A percentile compares a stretch with the other conserved stretches of the same genome.
These are phyloP conservation scores for Blastocystis sp. DNA, from an alignment of 352 stramenopile species.

Conservation along the genomic window DNA sequence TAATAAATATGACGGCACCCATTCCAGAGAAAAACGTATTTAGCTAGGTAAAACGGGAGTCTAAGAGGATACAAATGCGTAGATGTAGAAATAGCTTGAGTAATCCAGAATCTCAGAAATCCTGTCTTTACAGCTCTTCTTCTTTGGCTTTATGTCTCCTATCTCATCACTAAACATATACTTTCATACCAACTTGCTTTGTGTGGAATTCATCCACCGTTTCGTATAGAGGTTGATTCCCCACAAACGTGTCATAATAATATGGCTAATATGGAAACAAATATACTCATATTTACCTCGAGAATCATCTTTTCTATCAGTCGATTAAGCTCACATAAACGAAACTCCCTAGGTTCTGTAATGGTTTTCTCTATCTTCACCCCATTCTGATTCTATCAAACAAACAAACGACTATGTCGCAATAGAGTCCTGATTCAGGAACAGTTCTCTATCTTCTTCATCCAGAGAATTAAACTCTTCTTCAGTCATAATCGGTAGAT, in stretches of 20 bases:
- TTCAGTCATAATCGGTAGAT: conserved; percentile 67
- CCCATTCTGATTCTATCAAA: background rate
- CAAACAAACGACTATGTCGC: conserved; percentile 52
- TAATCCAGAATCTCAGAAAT: conserved; percentile 36
- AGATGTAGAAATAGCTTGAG: conserved; percentile 48
- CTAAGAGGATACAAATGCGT: background rate
- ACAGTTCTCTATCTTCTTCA: conserved; percentile 15
- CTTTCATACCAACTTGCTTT: background rate
- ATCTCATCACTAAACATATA: background rate
- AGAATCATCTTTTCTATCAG: background rate
- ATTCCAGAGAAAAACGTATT: conserved; percentile 49
- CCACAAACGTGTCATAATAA: conserved; percentile 34
- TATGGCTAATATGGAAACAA: background rate
- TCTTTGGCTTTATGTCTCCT: background rate
- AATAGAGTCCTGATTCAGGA: conserved; percentile 38
- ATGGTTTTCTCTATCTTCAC: background rate
- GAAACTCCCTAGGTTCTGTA: background rate
- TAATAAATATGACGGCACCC: conserved; percentile 30
- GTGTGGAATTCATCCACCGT: background rate
- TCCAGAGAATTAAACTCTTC: conserved; percentile 30
- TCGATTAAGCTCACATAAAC: background rate
- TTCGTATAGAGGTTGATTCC: background rate
- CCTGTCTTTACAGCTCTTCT: conserved; percentile 4
- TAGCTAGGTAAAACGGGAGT: background rate
- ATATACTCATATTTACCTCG: background rate